phyloP scores from a whole-genome alignment of 2,329 filamentous ascomycete species.

The Sclerotinia nivalis region DNA sequence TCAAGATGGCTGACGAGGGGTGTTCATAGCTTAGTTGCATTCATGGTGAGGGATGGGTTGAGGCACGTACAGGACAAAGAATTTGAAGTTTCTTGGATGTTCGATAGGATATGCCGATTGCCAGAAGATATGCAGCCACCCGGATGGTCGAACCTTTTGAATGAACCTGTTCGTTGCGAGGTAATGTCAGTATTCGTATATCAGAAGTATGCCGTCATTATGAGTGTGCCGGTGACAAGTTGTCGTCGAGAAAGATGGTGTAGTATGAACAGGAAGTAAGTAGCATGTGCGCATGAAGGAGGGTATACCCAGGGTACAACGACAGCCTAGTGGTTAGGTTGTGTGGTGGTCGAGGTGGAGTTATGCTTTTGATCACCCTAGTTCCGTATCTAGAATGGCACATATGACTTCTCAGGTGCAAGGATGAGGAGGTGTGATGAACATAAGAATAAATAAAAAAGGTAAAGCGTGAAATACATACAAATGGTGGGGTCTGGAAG shows the following conservation, averaged over 20 bases:
- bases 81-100: conserved; percentile 38
- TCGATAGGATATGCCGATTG: conserved; percentile 30
- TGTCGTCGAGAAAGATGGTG: conserved; percentile 24
- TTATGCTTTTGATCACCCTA: conserved; percentile 9
- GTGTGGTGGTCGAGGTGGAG: conserved; percentile 25
- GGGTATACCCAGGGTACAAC: conserved; percentile 11
- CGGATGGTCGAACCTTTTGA: conserved; percentile 26
- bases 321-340: conserved; percentile 26
- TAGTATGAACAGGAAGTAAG: conserved; percentile 17
- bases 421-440: conserved; percentile 34
- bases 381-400: conserved; percentile 22
- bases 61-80: conserved; percentile 34
- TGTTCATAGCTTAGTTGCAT: conserved; percentile 20
- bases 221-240: conserved; percentile 34
- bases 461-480: conserved; percentile 29
- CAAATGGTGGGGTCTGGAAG: conserved; percentile 23
- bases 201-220: conserved; percentile 34
- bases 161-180: conserved; percentile 37
- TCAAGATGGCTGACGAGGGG: conserved; percentile 21
- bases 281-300: conserved; percentile 28
- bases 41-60: conserved; percentile 26
- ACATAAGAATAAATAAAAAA: conserved; percentile 25
- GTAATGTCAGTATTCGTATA: conserved; percentile 29
- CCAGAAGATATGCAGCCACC: conserved; percentile 41
- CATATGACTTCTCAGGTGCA: conserved; percentile 35